Conservation (phyloP, 78 protist genomes). For the Reticulomyxa filosa region DNA sequence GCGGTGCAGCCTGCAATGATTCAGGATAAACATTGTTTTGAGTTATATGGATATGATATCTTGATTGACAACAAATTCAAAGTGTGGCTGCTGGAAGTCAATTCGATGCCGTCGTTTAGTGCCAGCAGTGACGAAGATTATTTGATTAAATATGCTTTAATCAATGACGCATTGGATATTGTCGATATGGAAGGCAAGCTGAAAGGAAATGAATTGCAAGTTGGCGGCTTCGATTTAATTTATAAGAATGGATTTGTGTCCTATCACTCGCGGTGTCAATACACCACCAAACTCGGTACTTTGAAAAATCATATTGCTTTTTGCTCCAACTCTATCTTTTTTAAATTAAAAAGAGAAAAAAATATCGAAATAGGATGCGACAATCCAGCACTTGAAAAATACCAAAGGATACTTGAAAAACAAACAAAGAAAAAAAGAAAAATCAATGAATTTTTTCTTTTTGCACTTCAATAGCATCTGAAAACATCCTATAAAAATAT, state of each 20-base stretch:
- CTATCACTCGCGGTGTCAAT: no score
- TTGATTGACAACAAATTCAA: conserved; percentile 26
- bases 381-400: no score
- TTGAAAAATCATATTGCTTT: no score
- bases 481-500: no score
- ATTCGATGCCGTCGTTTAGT: conserved; percentile 40
- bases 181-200: conserved; percentile 1
- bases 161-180: background rate
- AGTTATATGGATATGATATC: conserved; percentile 49
- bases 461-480: no score
- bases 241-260: background rate
- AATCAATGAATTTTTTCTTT: no score
- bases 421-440: no score
- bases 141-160: background rate
- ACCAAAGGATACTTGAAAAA: no score
- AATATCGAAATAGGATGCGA: no score
- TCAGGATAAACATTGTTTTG: conserved; percentile 56
- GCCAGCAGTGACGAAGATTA: conserved; percentile 23
- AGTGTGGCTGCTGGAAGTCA: conserved; percentile 44
- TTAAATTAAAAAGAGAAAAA: no score
- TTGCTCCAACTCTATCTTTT: no score
- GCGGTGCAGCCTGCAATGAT: conserved; percentile 48
- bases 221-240: conserved; percentile 3
- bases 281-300: no score
- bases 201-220: background rate